phyloP scores from a whole-genome alignment of 148 eudicot genomes.

The Simmondsia chinensis region DNA sequence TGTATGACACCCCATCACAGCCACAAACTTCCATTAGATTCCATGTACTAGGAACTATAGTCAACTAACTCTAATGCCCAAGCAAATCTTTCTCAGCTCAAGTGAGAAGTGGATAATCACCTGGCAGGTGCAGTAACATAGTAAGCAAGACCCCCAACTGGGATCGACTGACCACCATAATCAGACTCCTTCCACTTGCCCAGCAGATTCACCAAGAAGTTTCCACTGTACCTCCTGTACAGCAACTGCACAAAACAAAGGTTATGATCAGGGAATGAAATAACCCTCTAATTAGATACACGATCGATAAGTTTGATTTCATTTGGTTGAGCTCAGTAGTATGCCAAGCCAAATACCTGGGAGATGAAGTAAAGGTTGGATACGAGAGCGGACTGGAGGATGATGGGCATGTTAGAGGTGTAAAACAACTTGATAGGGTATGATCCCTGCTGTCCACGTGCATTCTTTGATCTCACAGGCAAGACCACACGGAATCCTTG shows the following conservation, averaged over 20 bases:
- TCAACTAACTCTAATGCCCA: too few relatives aligned
- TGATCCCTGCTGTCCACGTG: conserved; percentile 88
- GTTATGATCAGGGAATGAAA: too few relatives aligned
- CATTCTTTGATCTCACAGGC: conserved; percentile 84
- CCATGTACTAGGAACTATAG: background rate
- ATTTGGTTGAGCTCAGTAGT: too few relatives aligned
- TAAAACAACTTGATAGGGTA: conserved; percentile 85
- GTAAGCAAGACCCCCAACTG: conserved; percentile 94
- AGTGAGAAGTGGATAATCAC: conserved; percentile 15
- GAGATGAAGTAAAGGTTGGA: conserved; percentile 88
- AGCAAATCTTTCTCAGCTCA: background rate
- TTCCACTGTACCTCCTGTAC: conserved; percentile 61
- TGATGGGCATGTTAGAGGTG: conserved; percentile 96
- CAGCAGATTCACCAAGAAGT: conserved; percentile 62
- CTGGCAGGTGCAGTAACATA: conserved; percentile 85
- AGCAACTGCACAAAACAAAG: conserved; percentile 48
- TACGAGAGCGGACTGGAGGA: conserved; percentile 85
- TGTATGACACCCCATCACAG: too few relatives aligned
- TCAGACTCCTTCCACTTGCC: conserved; percentile 87
- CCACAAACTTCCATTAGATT: too few relatives aligned
- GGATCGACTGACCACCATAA: conserved; percentile 66
- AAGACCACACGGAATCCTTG: conserved; percentile 90
- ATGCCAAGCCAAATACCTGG: conserved; percentile 32
- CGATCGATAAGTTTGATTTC: too few relatives aligned
- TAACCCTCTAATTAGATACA: too few relatives aligned